Conservation (phyloP, 164 flowering plant species). For the Kingdonia uniflora region DNA sequence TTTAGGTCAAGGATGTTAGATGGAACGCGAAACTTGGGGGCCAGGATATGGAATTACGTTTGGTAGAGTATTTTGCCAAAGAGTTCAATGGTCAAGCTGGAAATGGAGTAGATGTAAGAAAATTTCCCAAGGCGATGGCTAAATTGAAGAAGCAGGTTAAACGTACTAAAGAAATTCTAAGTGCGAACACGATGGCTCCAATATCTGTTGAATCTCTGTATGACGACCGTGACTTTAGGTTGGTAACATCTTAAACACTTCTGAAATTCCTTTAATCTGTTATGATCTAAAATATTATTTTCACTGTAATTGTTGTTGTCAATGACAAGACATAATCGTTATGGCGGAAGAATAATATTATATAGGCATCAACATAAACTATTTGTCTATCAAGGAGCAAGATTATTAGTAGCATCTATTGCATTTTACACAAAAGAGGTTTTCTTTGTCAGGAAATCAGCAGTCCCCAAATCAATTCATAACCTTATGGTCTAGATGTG, state of each 20-base stretch:
- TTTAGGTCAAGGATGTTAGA: slow-evolving; percentile 92
- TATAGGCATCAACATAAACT: no score
- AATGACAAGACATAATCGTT: not conserved
- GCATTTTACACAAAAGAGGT: no score
- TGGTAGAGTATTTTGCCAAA: slow-evolving; percentile 93
- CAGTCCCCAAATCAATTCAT: no score
- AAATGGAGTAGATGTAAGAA: slow-evolving; percentile 79
- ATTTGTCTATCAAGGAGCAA: no score
- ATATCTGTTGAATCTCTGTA: slow-evolving; percentile 92
- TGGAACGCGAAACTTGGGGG: slow-evolving; percentile 97
- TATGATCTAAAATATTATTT: not conserved
- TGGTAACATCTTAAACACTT: slow-evolving; percentile 2
- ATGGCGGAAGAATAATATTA: no score
- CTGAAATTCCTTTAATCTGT: not conserved
- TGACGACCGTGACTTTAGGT: slow-evolving; percentile 95
- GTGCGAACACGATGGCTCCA: slow-evolving; percentile 91
- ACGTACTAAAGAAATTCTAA: slow-evolving; percentile 95
- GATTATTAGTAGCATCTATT: no score
- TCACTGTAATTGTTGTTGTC: not conserved
- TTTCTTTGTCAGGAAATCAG: no score
- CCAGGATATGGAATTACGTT: slow-evolving; percentile 68
- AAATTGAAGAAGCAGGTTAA: slow-evolving; percentile 97
- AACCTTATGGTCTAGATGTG: no score
- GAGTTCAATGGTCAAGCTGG: slow-evolving; percentile 90
- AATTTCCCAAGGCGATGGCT: slow-evolving; percentile 91